A percentile compares a stretch with the other conserved stretches of the same genome.
phyloP scores from a whole-genome alignment of 164 flowering plant genomes.

The Piper longum region DNA sequence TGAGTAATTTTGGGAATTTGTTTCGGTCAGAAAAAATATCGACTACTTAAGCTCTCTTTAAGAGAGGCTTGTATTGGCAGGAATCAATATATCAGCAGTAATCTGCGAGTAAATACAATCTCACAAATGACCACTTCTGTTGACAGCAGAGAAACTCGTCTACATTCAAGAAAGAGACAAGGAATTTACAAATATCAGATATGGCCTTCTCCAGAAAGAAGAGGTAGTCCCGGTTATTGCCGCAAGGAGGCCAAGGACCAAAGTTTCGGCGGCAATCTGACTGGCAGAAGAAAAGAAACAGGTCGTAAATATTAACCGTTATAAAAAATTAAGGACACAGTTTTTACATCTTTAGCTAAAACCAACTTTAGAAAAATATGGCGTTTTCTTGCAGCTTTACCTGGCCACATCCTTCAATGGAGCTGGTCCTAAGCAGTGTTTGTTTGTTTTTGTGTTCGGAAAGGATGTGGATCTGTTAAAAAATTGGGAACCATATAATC shows the following conservation, averaged over 20 bases:
- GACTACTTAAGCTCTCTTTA: neutral
- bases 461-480: slow-evolving; percentile 84
- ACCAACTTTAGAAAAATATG: neutral
- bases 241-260: slow-evolving; percentile 97
- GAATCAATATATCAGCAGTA: neutral
- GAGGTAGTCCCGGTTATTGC: slow-evolving; percentile 86
- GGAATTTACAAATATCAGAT: slow-evolving; percentile 52
- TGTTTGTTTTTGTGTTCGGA: slow-evolving; percentile 67
- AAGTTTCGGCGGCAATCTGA: slow-evolving; percentile 88
- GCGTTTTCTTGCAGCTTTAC: slow-evolving; percentile 15
- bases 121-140: neutral
- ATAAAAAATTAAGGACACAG: neutral
- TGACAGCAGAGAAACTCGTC: neutral
- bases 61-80: neutral
- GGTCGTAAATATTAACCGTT: neutral
- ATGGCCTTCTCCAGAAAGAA: slow-evolving; percentile 80
- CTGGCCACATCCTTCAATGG: slow-evolving; percentile 88
- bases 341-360: too few relatives aligned
- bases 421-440: slow-evolving; percentile 91
- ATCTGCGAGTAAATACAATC: neutral
- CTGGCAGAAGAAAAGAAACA: slow-evolving; percentile 17
- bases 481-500: neutral
- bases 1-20: neutral
- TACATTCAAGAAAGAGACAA: neutral
- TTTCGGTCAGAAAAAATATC: neutral